These are phyloP conservation scores for Bipolaris sorokiniana DNA, from an alignment of 2,329 filamentous ascomycete genomes.

Conservation along the genomic window DNA sequence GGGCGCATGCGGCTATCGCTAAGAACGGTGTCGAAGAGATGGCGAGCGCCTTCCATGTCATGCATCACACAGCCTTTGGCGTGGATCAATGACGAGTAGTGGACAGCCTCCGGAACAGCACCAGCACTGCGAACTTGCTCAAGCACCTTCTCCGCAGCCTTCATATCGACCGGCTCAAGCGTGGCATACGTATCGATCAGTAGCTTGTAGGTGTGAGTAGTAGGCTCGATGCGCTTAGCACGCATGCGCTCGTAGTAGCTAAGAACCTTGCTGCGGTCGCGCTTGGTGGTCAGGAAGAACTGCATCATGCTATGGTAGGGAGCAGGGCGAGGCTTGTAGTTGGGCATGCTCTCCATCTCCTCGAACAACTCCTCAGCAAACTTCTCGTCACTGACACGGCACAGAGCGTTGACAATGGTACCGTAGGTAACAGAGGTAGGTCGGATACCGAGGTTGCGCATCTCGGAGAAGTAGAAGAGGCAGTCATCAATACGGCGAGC, in stretches of 20 bases:
- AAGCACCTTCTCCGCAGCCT: conserved; percentile 82
- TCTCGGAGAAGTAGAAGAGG: conserved; percentile 96
- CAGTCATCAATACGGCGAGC: conserved; percentile 97
- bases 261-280: conserved; percentile 91
- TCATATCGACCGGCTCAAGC: conserved; percentile 88
- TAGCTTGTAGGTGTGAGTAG: conserved; percentile 96
- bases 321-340: conserved; percentile 96
- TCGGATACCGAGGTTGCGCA: conserved; percentile 89
- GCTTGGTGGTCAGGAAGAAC: conserved; percentile 97
- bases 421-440: conserved; percentile 98
- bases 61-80: conserved; percentile 93
- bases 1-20: conserved; percentile 69
- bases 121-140: conserved; percentile 76
- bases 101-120: conserved; percentile 83
- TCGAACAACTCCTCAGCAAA: conserved; percentile 98
- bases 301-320: conserved; percentile 99
- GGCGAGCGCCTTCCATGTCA: conserved; percentile 82
- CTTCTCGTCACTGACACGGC: conserved; percentile 95
- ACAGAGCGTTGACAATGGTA: conserved; percentile 96
- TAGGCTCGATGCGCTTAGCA: conserved; percentile 82
- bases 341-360: conserved; percentile 98
- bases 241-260: conserved; percentile 96
- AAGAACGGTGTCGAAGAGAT: conserved; percentile 82
- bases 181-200: conserved; percentile 95
- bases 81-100: conserved; percentile 95